phyloP scores from a whole-genome alignment of 192 early-diverging fungal species.

The Podila verticillata region DNA sequence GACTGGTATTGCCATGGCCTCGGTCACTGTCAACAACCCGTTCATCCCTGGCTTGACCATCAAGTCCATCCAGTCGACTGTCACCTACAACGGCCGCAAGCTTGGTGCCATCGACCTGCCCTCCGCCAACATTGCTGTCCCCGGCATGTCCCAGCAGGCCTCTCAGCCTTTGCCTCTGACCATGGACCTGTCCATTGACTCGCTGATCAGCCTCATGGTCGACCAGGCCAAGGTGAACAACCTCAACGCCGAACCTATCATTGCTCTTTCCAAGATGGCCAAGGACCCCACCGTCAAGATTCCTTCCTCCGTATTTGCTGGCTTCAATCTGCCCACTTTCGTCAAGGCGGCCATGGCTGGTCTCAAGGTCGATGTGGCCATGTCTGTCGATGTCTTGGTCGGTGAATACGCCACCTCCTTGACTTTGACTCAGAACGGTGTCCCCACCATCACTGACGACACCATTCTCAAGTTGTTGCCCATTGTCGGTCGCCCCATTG shows the following conservation, averaged over 20 bases:
- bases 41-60: constrained; percentile 61
- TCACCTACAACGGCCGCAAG: constrained; percentile 53
- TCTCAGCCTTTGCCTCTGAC: constrained; percentile 50
- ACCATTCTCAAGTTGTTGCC: constrained; percentile 60
- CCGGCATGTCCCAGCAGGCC: constrained; percentile 52
- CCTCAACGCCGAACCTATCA: constrained; percentile 55
- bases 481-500: constrained; percentile 64
- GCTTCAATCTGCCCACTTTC: constrained; percentile 58
- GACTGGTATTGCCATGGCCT: constrained; percentile 57
- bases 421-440: constrained; percentile 50
- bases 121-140: constrained; percentile 46
- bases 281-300: constrained; percentile 51
- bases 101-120: constrained; percentile 62
- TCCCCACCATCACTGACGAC: constrained; percentile 56
- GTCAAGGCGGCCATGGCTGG: constrained; percentile 57
- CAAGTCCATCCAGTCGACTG: constrained; percentile 58
- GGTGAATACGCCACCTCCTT: constrained; percentile 62
- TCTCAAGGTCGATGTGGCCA: constrained; percentile 58
- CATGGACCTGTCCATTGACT: constrained; percentile 63
- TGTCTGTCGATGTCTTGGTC: constrained; percentile 53
- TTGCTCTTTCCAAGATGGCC: constrained; percentile 53
- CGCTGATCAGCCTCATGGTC: constrained; percentile 56
- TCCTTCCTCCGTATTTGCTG: constrained; percentile 48
- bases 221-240: constrained; percentile 56
- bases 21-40: constrained; percentile 64